Evolutionary conservation across 208 protist species (phyloP).

Genomic region (Vickermania spadyakhi): DNA sequence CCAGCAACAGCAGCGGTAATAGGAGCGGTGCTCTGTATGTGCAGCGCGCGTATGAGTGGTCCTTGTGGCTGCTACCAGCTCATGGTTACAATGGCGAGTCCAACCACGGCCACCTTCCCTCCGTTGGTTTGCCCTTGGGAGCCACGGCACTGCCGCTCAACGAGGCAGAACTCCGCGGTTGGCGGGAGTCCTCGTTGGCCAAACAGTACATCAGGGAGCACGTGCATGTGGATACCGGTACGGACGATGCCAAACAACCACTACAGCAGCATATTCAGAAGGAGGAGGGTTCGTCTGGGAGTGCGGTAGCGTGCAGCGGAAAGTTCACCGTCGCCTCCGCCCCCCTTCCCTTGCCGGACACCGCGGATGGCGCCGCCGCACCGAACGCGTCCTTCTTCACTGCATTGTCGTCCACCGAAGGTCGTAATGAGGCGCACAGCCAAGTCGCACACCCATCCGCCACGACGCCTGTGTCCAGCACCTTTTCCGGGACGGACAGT

Average conservation of each 20-base stretch:
- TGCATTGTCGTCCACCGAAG: no score
- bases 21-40: background rate
- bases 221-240: background rate
- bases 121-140: no score
- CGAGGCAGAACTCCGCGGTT: background rate
- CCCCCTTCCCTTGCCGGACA: background rate
- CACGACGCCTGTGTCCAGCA: no score
- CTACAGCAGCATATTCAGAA: no score
- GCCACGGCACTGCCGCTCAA: background rate
- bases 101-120: background rate
- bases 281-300: no score
- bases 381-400: no score
- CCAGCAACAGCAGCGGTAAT: slow-evolving; percentile 8
- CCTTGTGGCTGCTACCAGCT: background rate
- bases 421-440: no score
- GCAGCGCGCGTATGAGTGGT: background rate
- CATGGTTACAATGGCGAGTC: background rate
- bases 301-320: background rate
- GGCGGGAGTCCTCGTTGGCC: background rate
- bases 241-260: background rate
- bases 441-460: no score
- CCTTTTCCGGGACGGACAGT: background rate
- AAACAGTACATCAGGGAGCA: background rate
- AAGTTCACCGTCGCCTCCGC: background rate
- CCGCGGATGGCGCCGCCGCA: background rate